Conservation (phyloP, 2,329 filamentous ascomycete species). For the Cladosporium sp. region DNA sequence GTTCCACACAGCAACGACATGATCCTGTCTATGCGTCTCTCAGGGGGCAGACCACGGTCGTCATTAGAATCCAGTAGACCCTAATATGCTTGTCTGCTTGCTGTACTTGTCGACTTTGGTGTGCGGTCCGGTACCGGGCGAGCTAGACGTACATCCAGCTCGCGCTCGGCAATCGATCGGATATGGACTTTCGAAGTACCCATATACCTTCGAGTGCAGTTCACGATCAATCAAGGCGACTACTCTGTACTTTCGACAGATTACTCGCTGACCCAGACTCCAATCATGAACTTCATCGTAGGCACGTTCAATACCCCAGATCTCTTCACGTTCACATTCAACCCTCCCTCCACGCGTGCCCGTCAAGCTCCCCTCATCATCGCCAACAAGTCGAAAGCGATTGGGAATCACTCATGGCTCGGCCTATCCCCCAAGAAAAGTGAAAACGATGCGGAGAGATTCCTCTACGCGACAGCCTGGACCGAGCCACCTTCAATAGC, state of each 20-base stretch:
- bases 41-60: no score
- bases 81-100: no score
- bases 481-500: conserved; percentile 31
- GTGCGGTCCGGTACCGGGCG: neutral
- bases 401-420: conserved; percentile 34
- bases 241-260: neutral
- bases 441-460: conserved; percentile 15
- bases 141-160: no score
- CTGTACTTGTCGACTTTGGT: neutral
- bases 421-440: conserved; percentile 22
- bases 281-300: conserved; percentile 33
- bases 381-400: conserved; percentile 26
- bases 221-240: neutral
- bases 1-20: no score
- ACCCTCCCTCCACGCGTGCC: conserved; percentile 16
- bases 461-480: conserved; percentile 35
- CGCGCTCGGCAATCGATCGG: neutral
- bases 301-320: conserved; percentile 31
- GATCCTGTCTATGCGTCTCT: no score
- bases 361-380: conserved; percentile 18
- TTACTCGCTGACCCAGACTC: no score
- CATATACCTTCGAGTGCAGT: no score
- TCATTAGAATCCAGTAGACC: no score
- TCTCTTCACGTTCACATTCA: conserved; percentile 31
- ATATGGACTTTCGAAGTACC: neutral